Evolutionary conservation across 2,329 filamentous ascomycete genomes (phyloP).

Genomic region (Botrytis fabae): DNA sequence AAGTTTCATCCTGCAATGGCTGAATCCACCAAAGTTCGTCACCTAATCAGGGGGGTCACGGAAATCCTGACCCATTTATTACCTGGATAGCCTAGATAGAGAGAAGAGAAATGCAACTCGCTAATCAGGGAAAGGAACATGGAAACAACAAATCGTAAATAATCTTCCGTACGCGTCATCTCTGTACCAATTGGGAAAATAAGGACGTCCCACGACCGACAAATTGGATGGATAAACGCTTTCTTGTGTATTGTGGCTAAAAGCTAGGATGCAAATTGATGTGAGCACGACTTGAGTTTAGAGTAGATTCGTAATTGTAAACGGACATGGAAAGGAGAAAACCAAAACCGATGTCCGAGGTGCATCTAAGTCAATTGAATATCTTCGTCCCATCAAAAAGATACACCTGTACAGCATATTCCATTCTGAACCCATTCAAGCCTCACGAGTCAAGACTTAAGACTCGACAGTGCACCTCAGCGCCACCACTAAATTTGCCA

Average conservation of each 20-base stretch:
- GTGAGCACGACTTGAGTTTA: background rate
- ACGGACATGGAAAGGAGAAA: background rate
- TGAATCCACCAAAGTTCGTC: background rate
- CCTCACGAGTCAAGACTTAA: slow-evolving; percentile 1
- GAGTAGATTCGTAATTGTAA: background rate
- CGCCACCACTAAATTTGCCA: background rate
- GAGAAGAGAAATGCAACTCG: background rate
- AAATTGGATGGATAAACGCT: background rate
- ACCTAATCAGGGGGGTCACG: background rate
- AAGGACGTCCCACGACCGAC: background rate
- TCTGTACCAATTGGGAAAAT: background rate
- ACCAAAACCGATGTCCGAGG: background rate
- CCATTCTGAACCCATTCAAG: background rate
- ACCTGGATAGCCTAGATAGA: background rate
- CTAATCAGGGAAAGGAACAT: background rate
- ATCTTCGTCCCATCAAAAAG: background rate
- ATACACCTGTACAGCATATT: background rate
- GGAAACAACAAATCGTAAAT: background rate
- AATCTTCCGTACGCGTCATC: slow-evolving; percentile 16
- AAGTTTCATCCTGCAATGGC: background rate
- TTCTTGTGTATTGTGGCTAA: background rate
- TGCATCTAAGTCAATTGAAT: background rate
- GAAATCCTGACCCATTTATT: background rate
- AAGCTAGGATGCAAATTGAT: background rate
- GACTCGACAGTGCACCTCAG: background rate